Conservation (phyloP, 1,139 yeast genomes). For the Suhomyces taliae region DNA sequence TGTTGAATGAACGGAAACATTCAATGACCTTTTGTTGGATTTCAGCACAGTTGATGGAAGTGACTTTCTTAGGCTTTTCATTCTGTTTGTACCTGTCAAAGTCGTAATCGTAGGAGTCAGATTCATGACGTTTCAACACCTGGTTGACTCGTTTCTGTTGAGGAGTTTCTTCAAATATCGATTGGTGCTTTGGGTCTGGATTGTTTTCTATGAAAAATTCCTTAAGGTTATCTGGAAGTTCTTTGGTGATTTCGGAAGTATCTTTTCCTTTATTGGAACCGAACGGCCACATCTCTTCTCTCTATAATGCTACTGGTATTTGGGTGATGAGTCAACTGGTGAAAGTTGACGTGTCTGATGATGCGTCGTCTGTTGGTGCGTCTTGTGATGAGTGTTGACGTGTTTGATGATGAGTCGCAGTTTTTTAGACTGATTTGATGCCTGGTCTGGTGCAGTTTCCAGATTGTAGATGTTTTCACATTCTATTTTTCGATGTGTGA, state of each 20-base stretch:
- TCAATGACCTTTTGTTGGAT: conserved; percentile 39
- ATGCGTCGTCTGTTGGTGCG: too few species aligned
- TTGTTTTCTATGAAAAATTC: conserved; percentile 34
- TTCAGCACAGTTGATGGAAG: conserved; percentile 44
- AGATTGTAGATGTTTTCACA: too few species aligned
- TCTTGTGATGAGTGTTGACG: too few species aligned
- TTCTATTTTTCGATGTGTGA: too few species aligned
- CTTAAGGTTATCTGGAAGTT: conserved; percentile 30
- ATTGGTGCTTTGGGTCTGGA: conserved; percentile 28
- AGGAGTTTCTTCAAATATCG: conserved; percentile 28
- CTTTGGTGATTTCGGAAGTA: conserved; percentile 29
- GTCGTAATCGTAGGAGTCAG: conserved; percentile 25
- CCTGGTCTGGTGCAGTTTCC: too few species aligned
- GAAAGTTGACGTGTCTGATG: too few species aligned
- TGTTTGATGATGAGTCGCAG: too few species aligned
- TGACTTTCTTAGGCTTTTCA: conserved; percentile 27
- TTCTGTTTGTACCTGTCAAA: conserved; percentile 35
- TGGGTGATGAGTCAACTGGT: not conserved
- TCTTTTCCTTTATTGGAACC: conserved; percentile 20
- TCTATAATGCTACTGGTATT: not conserved
- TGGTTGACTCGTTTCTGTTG: conserved; percentile 31
- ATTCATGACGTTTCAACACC: conserved; percentile 22
- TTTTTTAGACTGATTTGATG: too few species aligned
- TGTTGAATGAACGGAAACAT: conserved; percentile 38
- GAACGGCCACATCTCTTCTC: conserved; percentile 14